Evolutionary conservation across 768 basidiomycete genomes (phyloP).

Genomic region (Ephemerocybe angulata): DNA sequence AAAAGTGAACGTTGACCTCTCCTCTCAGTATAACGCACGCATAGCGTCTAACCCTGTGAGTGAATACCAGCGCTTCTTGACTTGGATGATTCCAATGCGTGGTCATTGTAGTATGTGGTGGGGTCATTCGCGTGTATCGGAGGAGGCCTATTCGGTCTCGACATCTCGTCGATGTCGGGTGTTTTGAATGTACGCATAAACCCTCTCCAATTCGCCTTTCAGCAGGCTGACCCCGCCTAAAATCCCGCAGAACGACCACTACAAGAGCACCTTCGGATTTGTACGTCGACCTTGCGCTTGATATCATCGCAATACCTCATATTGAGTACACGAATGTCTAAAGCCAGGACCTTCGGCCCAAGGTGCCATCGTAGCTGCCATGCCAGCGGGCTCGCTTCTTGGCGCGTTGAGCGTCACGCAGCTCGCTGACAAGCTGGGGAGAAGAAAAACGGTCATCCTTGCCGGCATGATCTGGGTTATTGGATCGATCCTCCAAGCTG

Average conservation of each 20-base stretch:
- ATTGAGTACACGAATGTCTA: neutral
- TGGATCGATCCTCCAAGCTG: constrained; percentile 70
- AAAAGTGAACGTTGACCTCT: too few relatives aligned
- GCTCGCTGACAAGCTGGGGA: constrained; percentile 62
- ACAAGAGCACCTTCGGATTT: constrained; percentile 32
- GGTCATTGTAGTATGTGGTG: constrained; percentile 64
- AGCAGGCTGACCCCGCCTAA: neutral
- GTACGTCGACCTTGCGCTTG: too few relatives aligned
- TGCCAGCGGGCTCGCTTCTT: constrained; percentile 71
- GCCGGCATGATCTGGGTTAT: constrained; percentile 70
- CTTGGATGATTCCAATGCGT: constrained; percentile 46
- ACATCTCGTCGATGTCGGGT: constrained; percentile 81
- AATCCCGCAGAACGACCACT: constrained; percentile 33
- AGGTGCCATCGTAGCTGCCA: constrained; percentile 73
- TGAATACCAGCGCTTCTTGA: neutral
- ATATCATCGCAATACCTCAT: too few relatives aligned
- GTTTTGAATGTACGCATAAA: constrained; percentile 44
- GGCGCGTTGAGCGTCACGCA: constrained; percentile 62
- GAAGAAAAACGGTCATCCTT: constrained; percentile 63
- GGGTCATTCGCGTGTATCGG: constrained; percentile 82
- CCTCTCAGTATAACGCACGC: neutral
- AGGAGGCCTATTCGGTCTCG: constrained; percentile 74
- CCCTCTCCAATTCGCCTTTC: neutral
- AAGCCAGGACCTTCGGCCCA: constrained; percentile 54
- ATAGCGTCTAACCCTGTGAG: constrained; percentile 28